Percentiles rank a stretch among this genome's conserved stretches.
Evolutionary conservation across 352 stramenopile genomes (phyloP).

Genomic region (Phytopythium delawarense): DNA sequence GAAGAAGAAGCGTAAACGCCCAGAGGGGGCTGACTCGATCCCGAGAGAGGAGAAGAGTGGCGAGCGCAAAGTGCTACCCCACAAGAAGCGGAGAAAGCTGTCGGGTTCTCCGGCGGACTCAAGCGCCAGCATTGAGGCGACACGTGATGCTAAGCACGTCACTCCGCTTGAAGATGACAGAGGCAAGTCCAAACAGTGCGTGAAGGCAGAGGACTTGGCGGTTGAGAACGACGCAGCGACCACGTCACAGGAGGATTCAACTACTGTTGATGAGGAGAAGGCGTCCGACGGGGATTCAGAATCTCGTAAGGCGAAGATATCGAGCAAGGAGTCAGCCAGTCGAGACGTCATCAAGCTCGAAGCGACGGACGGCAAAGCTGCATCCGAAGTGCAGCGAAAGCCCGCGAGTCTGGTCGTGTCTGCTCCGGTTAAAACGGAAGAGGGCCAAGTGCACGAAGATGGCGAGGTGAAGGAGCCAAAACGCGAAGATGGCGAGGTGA

Average conservation of each 20-base stretch:
- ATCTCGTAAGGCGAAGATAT: not conserved
- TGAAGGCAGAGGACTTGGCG: no score
- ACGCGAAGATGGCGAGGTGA: not conserved
- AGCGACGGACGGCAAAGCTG: not conserved
- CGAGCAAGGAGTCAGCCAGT: not conserved
- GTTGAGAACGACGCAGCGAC: not conserved
- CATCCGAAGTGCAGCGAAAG: not conserved
- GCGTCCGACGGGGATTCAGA: not conserved
- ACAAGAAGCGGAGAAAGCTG: slow-evolving; percentile 5
- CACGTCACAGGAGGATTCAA: not conserved
- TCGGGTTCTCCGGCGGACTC: not conserved
- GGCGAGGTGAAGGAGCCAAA: not conserved
- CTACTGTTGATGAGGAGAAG: not conserved
- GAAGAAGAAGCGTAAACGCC: not conserved
- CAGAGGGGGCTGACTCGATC: not conserved
- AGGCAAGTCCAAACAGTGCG: not conserved
- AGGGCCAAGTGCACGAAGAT: not conserved
- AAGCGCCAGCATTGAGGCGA: not conserved
- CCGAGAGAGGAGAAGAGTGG: not conserved
- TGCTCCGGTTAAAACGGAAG: not conserved
- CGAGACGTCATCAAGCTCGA: not conserved
- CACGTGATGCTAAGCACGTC: not conserved
- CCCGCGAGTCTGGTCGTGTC: not conserved
- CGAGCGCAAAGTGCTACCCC: not conserved
- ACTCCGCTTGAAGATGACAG: not conserved